Evolutionary conservation across 2,329 filamentous ascomycete species (phyloP).

Genomic region (Ophiognomonia clavigignenti-juglandacearum): DNA sequence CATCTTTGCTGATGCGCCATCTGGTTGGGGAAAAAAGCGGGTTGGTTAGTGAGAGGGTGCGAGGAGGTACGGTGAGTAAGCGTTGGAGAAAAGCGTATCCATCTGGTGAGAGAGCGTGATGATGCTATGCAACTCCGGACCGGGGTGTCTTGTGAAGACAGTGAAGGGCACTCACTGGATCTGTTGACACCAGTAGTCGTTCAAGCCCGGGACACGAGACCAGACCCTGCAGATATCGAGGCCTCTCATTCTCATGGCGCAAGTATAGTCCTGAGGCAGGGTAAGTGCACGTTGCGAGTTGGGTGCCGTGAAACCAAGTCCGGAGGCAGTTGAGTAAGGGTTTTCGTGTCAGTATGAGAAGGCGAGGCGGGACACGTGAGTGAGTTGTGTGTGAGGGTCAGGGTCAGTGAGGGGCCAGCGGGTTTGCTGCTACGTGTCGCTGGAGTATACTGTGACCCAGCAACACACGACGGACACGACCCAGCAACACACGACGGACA

Average conservation of each 20-base stretch:
- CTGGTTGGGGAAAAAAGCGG: background rate
- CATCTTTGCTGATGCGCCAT: constrained; percentile 13
- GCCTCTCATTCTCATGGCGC: constrained; percentile 11
- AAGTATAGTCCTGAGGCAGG: background rate
- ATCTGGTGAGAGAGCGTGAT: background rate
- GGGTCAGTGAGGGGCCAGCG: too few species aligned
- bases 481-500: too few species aligned
- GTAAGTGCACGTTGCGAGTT: background rate
- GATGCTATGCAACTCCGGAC: background rate
- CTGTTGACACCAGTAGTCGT: constrained; percentile 15
- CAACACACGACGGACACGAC: too few species aligned
- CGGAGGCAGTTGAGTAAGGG: too few species aligned
- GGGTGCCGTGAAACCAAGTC: background rate
- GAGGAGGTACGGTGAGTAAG: too few species aligned
- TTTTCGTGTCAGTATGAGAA: too few species aligned
- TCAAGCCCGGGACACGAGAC: constrained; percentile 14
- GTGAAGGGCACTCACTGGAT: constrained; percentile 8
- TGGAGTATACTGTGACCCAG: too few species aligned
- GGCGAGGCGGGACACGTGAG: too few species aligned
- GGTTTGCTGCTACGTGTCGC: too few species aligned
- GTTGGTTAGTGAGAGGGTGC: background rate
- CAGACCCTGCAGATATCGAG: constrained; percentile 13
- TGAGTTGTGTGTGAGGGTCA: too few species aligned
- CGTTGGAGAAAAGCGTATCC: too few species aligned
- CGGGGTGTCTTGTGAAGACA: background rate